Evolutionary conservation across 352 stramenopile genomes (phyloP), one percentile per base, ranked within the genome.

Genomic region (Albugo candida): DNA sequence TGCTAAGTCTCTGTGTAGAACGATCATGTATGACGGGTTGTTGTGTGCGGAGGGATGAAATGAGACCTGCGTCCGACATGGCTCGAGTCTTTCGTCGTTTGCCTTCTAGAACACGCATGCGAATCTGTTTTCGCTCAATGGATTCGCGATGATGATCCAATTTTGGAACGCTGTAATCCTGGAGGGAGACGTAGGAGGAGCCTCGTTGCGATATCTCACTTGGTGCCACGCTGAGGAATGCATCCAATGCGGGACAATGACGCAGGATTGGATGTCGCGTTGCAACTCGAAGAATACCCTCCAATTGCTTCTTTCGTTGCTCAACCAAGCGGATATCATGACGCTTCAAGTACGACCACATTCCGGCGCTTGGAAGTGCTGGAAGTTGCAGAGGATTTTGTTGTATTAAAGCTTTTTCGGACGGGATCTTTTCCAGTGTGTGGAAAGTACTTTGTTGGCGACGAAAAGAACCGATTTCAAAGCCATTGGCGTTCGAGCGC

Each of bases 271-370:
- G 67, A 49, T 91, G 77, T 20, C 68, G 70, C 24, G 85, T 86
- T 2, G 72, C 77, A 14, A 86, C 66, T 10, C 68, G 55, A 13
- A 91, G 55, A 46, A 91, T 91, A 59, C 85, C 72, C 41, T 91
- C 70, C 53, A 91, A 86, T 2, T 67, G 63, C 50, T 70, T 71
- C 50, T 85, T 83, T 43, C 77, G 74, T 56, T 84, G 71, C 48
- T 91, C 72, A 12, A 91, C 68, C 5, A 87, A 63, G 0, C 68
- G 63, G 19, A 81, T 63, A 48, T 91, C 77, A 40, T 91, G 74
- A 18, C 76, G 73, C 59, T 85, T 86, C 0, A 87, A 50, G 44
- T 83, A 87, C 11, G 70, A 81, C 74, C 74, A 87, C 19, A 91
- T 67, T 24, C 77, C 77, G 5, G 72, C 74, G 37, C 60, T 83